phyloP scores from a whole-genome alignment of 352 stramenopile species.

The Pythium rishiriense region DNA sequence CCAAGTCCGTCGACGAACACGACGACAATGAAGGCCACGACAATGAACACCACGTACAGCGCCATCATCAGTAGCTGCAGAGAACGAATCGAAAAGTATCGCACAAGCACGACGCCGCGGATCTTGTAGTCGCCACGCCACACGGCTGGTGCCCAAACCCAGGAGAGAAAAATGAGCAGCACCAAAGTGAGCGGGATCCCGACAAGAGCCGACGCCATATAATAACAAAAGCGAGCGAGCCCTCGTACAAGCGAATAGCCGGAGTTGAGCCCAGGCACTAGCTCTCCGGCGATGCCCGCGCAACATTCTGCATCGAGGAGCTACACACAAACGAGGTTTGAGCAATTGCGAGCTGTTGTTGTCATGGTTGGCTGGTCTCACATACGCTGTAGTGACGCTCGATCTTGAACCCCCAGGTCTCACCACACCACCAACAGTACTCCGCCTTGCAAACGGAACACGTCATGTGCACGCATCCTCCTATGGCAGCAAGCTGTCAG shows the following conservation, averaged over 20 bases:
- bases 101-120: background rate
- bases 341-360: background rate
- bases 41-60: background rate
- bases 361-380: background rate
- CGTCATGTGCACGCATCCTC: slow-evolving; percentile 18
- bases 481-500: too few species aligned
- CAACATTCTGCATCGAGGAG: slow-evolving; percentile 9
- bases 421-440: slow-evolving; percentile 20
- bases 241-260: background rate
- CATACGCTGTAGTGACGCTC: slow-evolving; percentile 13
- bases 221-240: background rate
- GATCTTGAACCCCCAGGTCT: slow-evolving; percentile 6
- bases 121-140: slow-evolving; percentile 2
- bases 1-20: background rate
- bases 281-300: background rate
- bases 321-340: background rate
- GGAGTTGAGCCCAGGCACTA: slow-evolving; percentile 3
- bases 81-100: background rate
- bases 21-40: background rate
- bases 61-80: background rate
- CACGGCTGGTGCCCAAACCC: background rate
- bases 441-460: slow-evolving; percentile 9
- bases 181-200: background rate
- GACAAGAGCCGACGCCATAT: background rate
- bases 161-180: background rate